Base-by-base conservation (phyloP, 208 protist genomes). In the Vickermania spadyakhi region DNA sequence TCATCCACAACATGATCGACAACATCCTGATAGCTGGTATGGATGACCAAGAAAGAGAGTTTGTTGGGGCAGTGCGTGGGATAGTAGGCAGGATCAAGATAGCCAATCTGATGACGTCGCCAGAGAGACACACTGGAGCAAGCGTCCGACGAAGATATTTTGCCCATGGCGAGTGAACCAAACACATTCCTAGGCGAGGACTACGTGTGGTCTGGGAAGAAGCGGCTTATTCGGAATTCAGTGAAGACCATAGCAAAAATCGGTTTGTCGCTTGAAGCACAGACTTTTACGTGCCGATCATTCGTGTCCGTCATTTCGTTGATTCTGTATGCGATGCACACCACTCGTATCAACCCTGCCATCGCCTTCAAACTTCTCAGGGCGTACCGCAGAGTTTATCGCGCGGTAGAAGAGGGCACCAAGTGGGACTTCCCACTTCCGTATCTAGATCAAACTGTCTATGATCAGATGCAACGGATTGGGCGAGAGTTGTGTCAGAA, bases 1-100 rank as follows among this genome's bases (percentile, higher is more conserved):
- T 23, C 21, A 55, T 55, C 5, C 21, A 55, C 51, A 55, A 11
- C 11, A 55, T 55, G 51, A 55, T 55, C 13, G 51, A 55, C 51
- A 55, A 55, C 51, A 55, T 55, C 51, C 25, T 55, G 51, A 28
- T 55, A 27, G 51, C 51, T 5, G 51, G 21, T 22, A 5, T 28
- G 25, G 51, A 55, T 22, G 51, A 23, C 13, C 51, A 55, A 22
- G 51, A 55, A 23, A 5, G 21, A 5, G 51, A 55, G 21, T 55
- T 55, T 23, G 13, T 55, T 11, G 13, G 13, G 5, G 51, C 51
- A 18, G 51, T 55, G 21, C 51, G 25, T 11, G 26, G 21, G n/a
- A 27, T 55, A 7, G 13, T 55, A 5, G 7, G 21, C 13, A 18
- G 51, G 21, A 55, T 55, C 25, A 18, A 55, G 51, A 27, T 7